Conservation (phyloP, 2,329 filamentous ascomycete species). For the Nannizziopsis arthrosporioides region DNA sequence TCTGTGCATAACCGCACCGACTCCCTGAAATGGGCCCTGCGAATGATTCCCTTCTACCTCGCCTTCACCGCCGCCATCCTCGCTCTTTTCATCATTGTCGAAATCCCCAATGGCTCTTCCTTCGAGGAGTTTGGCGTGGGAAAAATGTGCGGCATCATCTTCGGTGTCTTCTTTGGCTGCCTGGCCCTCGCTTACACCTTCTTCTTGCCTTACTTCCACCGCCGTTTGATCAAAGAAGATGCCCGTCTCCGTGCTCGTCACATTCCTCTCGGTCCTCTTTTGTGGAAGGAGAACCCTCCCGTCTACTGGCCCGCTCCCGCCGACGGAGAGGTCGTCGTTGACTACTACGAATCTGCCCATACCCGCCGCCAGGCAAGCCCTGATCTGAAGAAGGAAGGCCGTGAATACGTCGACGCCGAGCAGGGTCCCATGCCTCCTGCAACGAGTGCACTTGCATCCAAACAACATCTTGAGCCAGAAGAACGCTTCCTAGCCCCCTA, state of each 20-base stretch:
- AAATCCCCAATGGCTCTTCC: conserved; percentile 26
- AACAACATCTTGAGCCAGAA: conserved; percentile 23
- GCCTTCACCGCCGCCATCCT: conserved; percentile 39
- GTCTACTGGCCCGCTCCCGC: conserved; percentile 31
- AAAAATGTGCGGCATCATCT: conserved; percentile 21
- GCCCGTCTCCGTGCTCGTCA: conserved; percentile 25
- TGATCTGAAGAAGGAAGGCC: conserved; percentile 6
- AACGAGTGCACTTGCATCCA: conserved; percentile 17
- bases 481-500: conserved; percentile 28
- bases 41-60: conserved; percentile 40
- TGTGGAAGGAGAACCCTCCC: conserved; percentile 29
- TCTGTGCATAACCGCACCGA: conserved; percentile 40
- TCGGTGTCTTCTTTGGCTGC: conserved; percentile 26
- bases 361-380: neutral
- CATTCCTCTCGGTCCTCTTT: conserved; percentile 30
- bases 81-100: conserved; percentile 48
- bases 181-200: conserved; percentile 25
- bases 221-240: conserved; percentile 26
- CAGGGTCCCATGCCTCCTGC: conserved; percentile 17
- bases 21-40: conserved; percentile 40
- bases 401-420: conserved; percentile 11
- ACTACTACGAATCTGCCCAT: conserved; percentile 29
- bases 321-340: conserved; percentile 26
- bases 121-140: conserved; percentile 24
- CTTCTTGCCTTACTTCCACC: conserved; percentile 30